phyloP scores from a whole-genome alignment of 2,329 filamentous ascomycete species.

The Thelonectria rubi region DNA sequence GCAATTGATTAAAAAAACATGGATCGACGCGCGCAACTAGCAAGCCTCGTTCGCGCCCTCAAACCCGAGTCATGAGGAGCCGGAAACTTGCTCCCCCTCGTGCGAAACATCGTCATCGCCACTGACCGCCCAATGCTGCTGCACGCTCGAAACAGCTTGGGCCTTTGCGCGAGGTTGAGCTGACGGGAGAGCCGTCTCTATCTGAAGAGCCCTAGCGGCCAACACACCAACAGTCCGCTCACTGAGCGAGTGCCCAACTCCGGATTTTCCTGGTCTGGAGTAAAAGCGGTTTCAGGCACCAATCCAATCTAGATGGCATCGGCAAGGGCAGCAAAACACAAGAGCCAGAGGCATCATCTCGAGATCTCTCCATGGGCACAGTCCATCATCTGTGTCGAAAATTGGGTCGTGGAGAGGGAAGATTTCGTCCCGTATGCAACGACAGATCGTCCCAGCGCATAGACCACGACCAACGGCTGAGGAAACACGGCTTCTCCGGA shows the following conservation, averaged over 20 bases:
- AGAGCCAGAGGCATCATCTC: background rate
- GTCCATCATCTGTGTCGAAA: constrained; percentile 4
- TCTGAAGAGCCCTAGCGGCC: background rate
- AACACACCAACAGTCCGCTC: background rate
- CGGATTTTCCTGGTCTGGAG: background rate
- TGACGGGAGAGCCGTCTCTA: no score
- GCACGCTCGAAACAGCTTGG: no score
- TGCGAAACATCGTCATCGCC: background rate
- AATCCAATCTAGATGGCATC: constrained; percentile 2
- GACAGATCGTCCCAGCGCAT: background rate
- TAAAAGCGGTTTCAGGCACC: background rate
- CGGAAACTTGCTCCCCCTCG: background rate
- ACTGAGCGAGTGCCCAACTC: background rate
- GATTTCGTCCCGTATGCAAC: background rate
- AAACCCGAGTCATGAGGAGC: background rate
- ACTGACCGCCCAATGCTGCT: background rate
- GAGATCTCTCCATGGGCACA: constrained; percentile 8
- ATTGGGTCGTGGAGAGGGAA: background rate
- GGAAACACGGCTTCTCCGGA: background rate
- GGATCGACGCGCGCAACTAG: background rate
- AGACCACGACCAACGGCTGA: background rate
- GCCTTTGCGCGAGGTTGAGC: no score
- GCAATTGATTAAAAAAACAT: background rate
- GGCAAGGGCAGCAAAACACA: background rate
- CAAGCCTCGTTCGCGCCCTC: background rate